Evolutionary conservation across 345 rosid species (phyloP).

Genomic region (Anacardium occidentale): DNA sequence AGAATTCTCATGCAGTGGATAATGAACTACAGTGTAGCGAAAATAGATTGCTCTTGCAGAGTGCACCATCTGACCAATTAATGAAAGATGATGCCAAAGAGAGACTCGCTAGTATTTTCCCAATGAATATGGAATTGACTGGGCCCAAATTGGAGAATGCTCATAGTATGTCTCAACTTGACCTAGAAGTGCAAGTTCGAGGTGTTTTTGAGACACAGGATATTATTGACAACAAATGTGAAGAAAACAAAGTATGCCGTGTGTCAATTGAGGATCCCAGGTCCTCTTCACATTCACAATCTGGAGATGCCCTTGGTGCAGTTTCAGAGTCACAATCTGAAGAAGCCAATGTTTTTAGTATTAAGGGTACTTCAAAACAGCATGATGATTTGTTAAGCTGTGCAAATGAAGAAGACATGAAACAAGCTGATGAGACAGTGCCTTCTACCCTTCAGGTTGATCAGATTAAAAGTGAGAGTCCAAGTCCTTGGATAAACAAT

Average conservation of each 20-base stretch:
- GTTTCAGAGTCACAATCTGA: conserved; percentile 20
- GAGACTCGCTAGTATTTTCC: conserved; percentile 14
- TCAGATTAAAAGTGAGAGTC: neutral
- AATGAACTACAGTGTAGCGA: conserved; percentile 25
- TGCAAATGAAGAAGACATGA: conserved; percentile 10
- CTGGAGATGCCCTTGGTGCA: neutral
- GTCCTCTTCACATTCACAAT: conserved; percentile 6
- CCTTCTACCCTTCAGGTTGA: conserved; percentile 21
- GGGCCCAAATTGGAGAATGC: conserved; percentile 19
- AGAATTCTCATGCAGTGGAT: conserved; percentile 25
- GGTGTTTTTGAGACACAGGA: conserved; percentile 21
- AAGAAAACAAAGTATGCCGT: conserved; percentile 11
- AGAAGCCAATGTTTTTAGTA: conserved; percentile 8
- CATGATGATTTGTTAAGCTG: conserved; percentile 14
- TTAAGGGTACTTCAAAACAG: conserved; percentile 18
- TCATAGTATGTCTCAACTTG: conserved; percentile 8
- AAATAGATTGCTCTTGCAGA: conserved; percentile 24
- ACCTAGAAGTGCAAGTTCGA: conserved; percentile 12
- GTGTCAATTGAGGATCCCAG: conserved; percentile 5
- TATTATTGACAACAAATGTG: conserved; percentile 9
- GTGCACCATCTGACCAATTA: conserved; percentile 17
- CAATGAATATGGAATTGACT: conserved; percentile 15
- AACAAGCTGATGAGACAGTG: conserved; percentile 25
- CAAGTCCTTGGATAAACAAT: conserved; percentile 6
- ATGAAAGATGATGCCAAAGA: conserved; percentile 19